These are phyloP conservation scores for Suillus tomentosus DNA, from an alignment of 768 basidiomycete species.

Conservation along the genomic window DNA sequence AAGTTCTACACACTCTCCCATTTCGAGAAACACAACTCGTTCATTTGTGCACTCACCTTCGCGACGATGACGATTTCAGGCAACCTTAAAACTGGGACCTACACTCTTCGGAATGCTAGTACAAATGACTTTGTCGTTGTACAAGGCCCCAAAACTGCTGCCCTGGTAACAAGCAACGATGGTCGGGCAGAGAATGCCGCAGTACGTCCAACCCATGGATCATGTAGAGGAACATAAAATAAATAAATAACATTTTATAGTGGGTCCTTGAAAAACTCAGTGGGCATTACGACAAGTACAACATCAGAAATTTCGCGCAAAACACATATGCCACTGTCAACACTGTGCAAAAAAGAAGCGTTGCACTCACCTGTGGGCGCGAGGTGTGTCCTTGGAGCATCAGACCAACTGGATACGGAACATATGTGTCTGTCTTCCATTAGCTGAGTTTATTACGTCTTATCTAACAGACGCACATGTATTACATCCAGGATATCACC, in stretches of 20 bases:
- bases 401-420: slow-evolving; percentile 6
- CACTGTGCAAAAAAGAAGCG: neutral
- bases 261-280: slow-evolving; percentile 9
- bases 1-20: neutral
- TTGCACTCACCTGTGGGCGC: neutral
- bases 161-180: neutral
- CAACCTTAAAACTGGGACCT: slow-evolving; percentile 3
- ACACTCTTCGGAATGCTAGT: slow-evolving; percentile 7
- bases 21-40: neutral
- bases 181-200: slow-evolving; percentile 1
- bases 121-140: slow-evolving; percentile 1
- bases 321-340: slow-evolving; percentile 1
- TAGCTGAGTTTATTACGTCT: no score
- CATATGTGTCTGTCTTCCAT: slow-evolving; percentile 8
- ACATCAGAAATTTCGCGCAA: slow-evolving; percentile 5
- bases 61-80: neutral
- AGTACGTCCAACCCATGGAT: neutral
- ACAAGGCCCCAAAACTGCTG: neutral
- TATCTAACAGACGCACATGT: neutral
- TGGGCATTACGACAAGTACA: slow-evolving; percentile 8
- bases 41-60: neutral
- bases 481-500: slow-evolving; percentile 3
- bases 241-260: neutral
- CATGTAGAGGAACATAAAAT: neutral
- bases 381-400: slow-evolving; percentile 1